Evolutionary conservation across 176 grass and related monocot genomes (phyloP), one percentile per base, ranked within the genome.

Genomic region (Ensete glaucum): DNA sequence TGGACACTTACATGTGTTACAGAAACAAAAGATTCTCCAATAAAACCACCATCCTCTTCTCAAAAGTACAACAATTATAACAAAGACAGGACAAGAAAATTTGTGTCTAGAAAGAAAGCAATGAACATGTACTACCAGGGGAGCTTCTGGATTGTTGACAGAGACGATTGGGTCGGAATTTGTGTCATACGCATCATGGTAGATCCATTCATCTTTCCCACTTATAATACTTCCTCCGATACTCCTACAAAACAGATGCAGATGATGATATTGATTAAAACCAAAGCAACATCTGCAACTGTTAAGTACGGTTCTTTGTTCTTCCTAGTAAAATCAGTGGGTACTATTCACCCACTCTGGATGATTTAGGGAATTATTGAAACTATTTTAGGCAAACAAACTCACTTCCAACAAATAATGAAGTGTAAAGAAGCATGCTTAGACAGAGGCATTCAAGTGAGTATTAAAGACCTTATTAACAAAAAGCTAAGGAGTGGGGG

Each of bases 221-320:
- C 62, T 85, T 77, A 88, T 52, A 29, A 93, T 78, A 67, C 81
- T 76, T 68, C 80, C 82, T 76, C 94, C 94, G 65, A 98, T 88
- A 71, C 90, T 81, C 69, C 94, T 98, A 79, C 22, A 58, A 78
- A 27, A 85, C 34, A 79, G 12, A 50, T 43, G 34, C 34, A 54
- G 69, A 71, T 73, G n/a, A 71, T 54, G 23, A 54, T 9, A 34
- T 51, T n/a, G 9, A 51, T 50, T 52, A 51, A 11, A 51, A 71
- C 7, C 19, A 71, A 51, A 51, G 68, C 48, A 71, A 52, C 34
- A 52, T 51, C 26, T 71, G 34, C 14, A 2, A 71, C 50, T 71
- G 2, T 8, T 23, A 26, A 65, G 63, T 26, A 27, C 68, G 52
- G 2, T 71, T 51, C 49, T 8, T 52, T 9, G 9, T 10, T 52